phyloP scores from a whole-genome alignment of 345 rosid species.

The Clausena lansium region DNA sequence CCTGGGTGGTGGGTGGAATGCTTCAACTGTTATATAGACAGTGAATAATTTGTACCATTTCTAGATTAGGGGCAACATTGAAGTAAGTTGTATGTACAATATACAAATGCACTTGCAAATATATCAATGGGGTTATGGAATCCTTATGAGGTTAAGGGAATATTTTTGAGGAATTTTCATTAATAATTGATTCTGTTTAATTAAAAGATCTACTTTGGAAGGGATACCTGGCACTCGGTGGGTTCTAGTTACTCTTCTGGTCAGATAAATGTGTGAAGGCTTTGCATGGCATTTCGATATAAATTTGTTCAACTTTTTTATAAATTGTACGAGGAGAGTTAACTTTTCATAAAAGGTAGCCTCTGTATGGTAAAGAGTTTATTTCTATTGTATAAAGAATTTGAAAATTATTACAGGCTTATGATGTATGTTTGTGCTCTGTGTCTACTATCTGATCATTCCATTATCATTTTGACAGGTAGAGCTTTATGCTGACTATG shows the following conservation, averaged over 20 bases:
- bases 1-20: neutral
- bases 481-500: constrained; percentile 89
- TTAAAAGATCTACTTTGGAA: neutral
- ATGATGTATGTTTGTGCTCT: neutral
- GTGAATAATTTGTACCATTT: neutral
- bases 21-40: neutral
- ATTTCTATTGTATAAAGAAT: neutral
- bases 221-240: neutral
- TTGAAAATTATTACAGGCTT: neutral
- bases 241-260: neutral
- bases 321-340: neutral
- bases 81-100: neutral
- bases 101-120: neutral
- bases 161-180: neutral
- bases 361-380: neutral
- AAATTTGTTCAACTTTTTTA: neutral
- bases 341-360: neutral
- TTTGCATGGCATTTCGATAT: neutral
- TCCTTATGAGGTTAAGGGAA: neutral
- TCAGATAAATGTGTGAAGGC: neutral
- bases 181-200: neutral
- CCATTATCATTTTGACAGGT: constrained; percentile 47
- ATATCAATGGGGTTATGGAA: neutral
- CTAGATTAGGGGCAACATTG: neutral
- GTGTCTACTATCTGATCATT: constrained; percentile 19